Base-by-base conservation (phyloP, 768 basidiomycete genomes). In the Kwoniella pini region DNA sequence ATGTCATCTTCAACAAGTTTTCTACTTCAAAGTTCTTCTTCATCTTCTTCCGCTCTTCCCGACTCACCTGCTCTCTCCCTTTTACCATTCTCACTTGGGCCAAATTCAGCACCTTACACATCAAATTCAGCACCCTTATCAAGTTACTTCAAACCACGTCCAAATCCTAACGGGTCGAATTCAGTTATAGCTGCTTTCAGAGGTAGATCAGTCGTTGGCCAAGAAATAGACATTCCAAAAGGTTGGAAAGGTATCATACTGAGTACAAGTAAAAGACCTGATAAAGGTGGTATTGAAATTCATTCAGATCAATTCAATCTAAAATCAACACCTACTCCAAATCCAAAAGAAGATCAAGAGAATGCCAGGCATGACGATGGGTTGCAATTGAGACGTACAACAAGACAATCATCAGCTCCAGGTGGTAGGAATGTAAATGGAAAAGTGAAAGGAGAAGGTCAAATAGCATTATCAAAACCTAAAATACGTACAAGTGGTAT, bases 81-180 rank as follows among this genome's bases (percentile, higher is more conserved):
- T 54, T 60, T 74, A 10, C 72, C 72, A 17, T 71, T 74, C 59
- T 65, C 70, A 6, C 66, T 74, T 12, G 70, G 70, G 11, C 39
- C 67, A 15, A 27, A 48, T 10, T 57, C 61, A 0, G 30, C 48
- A 11, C 68, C 70, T 9, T 66, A 66, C 61, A 49, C 44, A 13
- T 52, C 63, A 0, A 57, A 55, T 17, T 33, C 60, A 1, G 54
- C 64, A 1, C 59, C 64, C 19, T 10, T 69, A 42, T 53, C 60
- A 21, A 22, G 22, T 7, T 71, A 69, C 57, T 71, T 74, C 54
- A 51, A 52, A 57, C 67, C 72, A 9, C 62, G 72, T 13, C 63
- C 69, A 9, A 52, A 17, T 28, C 43, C 53, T 11, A 2, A 54
- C 33, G 15, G 15, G 33, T 7, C 33, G 15, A 36, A 36, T 7